These are phyloP conservation scores for Sclerotinia spermophila DNA, from an alignment of 2,329 filamentous ascomycete genomes.

Conservation along the genomic window DNA sequence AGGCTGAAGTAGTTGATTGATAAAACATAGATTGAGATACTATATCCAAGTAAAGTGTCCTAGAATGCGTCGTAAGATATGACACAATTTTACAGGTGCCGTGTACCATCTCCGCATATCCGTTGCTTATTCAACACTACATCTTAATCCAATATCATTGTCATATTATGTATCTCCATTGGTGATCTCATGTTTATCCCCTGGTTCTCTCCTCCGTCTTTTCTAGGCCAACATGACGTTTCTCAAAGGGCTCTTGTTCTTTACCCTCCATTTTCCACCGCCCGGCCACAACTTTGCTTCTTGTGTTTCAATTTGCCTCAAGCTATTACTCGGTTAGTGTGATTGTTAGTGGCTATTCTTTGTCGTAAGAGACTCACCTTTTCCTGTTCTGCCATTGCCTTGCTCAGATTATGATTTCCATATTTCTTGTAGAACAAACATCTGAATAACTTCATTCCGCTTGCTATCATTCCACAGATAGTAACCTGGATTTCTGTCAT, in stretches of 20 bases:
- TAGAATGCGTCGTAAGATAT: neutral
- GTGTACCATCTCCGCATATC: too few species aligned
- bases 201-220: neutral
- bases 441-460: neutral
- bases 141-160: neutral
- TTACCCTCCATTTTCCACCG: neutral
- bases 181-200: accelerated
- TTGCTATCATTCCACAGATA: too few species aligned
- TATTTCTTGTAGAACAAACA: neutral
- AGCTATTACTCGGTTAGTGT: neutral
- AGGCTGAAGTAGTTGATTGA: neutral
- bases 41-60: neutral
- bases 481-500: neutral
- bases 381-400: too few species aligned
- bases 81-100: neutral
- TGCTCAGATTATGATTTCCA: neutral
- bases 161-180: too few species aligned
- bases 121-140: too few species aligned
- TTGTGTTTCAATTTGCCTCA: neutral
- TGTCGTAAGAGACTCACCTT: neutral
- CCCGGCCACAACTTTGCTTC: neutral
- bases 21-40: neutral
- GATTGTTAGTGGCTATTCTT: neutral
- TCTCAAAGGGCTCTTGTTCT: neutral
- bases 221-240: neutral